Conservation (phyloP, 805 yeast genomes). For the Cyberlindnera mississippiensis region DNA sequence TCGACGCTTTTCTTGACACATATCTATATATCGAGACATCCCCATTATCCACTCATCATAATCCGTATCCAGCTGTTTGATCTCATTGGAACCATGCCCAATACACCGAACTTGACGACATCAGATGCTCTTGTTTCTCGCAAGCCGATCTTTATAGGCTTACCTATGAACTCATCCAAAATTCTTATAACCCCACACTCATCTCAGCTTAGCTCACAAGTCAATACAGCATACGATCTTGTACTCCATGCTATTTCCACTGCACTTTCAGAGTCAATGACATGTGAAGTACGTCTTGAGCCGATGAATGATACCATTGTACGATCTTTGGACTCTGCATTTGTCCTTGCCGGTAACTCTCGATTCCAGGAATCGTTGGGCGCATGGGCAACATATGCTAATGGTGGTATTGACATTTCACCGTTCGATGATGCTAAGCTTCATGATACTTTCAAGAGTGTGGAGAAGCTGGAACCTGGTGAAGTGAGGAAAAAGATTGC, state of each 20-base stretch:
- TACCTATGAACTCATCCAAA: constrained; percentile 65
- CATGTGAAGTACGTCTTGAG: constrained; percentile 35
- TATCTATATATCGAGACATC: constrained; percentile 63
- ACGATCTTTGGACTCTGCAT: constrained; percentile 48
- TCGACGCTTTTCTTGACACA: constrained; percentile 55
- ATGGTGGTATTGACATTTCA: constrained; percentile 57
- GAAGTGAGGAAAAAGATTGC: constrained; percentile 41
- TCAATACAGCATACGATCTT: constrained; percentile 44
- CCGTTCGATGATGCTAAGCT: constrained; percentile 47
- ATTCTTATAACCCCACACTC: constrained; percentile 21
- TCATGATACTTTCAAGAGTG: constrained; percentile 36
- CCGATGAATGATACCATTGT: constrained; percentile 21
- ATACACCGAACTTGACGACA: constrained; percentile 31
- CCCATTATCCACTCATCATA: constrained; percentile 53
- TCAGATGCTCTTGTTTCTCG: constrained; percentile 39
- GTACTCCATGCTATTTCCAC: constrained; percentile 59
- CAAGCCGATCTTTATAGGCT: constrained; percentile 59
- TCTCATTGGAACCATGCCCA: constrained; percentile 18
- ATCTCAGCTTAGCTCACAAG: constrained; percentile 19
- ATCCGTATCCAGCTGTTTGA: constrained; percentile 71
- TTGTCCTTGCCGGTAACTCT: constrained; percentile 54
- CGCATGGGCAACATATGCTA: constrained; percentile 71
- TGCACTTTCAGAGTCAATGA: constrained; percentile 41
- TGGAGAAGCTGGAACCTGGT: constrained; percentile 9
- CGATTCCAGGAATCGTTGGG: constrained; percentile 62